Evolutionary conservation across 768 basidiomycete genomes (phyloP).

Genomic region (Coprinopsis sp.): DNA sequence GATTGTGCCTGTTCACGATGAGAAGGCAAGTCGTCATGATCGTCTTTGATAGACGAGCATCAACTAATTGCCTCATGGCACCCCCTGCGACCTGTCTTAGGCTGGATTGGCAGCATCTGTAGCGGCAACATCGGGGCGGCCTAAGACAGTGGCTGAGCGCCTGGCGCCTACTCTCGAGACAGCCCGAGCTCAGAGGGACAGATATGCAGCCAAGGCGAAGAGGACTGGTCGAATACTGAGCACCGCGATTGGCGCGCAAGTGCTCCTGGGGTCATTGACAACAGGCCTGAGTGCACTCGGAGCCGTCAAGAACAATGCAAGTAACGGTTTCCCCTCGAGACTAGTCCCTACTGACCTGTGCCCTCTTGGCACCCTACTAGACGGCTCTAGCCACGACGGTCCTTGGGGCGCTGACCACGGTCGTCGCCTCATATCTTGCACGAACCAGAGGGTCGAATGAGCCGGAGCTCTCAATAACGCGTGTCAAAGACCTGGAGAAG

Average conservation of each 20-base stretch:
- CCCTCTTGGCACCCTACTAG: too few species aligned
- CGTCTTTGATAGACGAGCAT: too few species aligned
- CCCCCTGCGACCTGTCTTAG: too few species aligned
- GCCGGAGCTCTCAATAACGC: slow-evolving; percentile 56
- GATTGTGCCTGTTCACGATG: slow-evolving; percentile 2
- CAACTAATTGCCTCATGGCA: too few species aligned
- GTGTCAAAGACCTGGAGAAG: slow-evolving; percentile 57
- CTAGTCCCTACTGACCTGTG: too few species aligned
- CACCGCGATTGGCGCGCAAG: slow-evolving; percentile 57
- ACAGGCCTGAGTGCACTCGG: slow-evolving; percentile 59
- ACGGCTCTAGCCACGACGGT: slow-evolving; percentile 30
- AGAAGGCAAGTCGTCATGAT: slow-evolving; percentile 2
- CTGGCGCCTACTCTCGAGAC: slow-evolving; percentile 47
- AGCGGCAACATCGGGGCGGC: too few species aligned
- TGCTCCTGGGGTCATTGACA: slow-evolving; percentile 60
- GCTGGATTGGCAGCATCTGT: too few species aligned
- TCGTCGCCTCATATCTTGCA: slow-evolving; percentile 70
- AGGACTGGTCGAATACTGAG: slow-evolving; percentile 35
- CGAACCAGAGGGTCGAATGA: slow-evolving; percentile 65
- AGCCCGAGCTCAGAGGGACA: slow-evolving; percentile 43
- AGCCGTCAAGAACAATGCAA: slow-evolving; percentile 34
- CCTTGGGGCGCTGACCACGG: slow-evolving; percentile 58
- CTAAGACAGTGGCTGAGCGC: slow-evolving; percentile 45
- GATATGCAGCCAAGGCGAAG: slow-evolving; percentile 43
- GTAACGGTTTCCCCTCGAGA: slow-evolving; percentile 23